Conservation (phyloP, 208 protist species). For the Trypanosoma boissoni region DNA sequence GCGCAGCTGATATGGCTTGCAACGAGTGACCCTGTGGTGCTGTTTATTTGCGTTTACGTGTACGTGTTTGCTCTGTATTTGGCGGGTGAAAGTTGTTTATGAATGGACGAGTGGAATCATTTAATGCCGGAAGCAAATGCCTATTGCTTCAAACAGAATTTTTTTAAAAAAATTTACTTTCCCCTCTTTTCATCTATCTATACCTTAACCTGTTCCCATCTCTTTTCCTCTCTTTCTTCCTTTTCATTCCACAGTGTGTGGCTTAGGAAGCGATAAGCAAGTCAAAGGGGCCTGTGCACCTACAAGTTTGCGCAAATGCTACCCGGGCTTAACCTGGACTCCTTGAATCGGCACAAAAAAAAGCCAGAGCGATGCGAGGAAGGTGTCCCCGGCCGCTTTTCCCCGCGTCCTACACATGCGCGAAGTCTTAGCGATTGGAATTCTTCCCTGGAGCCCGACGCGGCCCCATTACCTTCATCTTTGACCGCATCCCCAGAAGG, state of each 20-base stretch:
- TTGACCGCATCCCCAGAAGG: not conserved
- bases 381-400: constrained; percentile 21
- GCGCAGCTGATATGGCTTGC: constrained; percentile 46
- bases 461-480: not conserved
- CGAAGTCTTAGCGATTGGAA: constrained; percentile 16
- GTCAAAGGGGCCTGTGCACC: no score
- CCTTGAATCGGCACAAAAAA: constrained; percentile 38
- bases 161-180: not conserved
- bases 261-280: no score
- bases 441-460: not conserved
- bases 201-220: no score
- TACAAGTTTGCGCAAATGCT: constrained; percentile 9
- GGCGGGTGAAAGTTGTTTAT: no score
- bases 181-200: not conserved
- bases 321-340: constrained; percentile 53
- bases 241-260: no score
- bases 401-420: constrained; percentile 22
- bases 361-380: constrained; percentile 34
- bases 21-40: not conserved
- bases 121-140: not conserved
- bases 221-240: no score
- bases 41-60: not conserved
- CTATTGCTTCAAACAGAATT: not conserved
- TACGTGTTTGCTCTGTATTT: not conserved
- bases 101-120: not conserved